Conservation (phyloP, 2,329 filamentous ascomycete species). For the Fusarium guadeloupense region DNA sequence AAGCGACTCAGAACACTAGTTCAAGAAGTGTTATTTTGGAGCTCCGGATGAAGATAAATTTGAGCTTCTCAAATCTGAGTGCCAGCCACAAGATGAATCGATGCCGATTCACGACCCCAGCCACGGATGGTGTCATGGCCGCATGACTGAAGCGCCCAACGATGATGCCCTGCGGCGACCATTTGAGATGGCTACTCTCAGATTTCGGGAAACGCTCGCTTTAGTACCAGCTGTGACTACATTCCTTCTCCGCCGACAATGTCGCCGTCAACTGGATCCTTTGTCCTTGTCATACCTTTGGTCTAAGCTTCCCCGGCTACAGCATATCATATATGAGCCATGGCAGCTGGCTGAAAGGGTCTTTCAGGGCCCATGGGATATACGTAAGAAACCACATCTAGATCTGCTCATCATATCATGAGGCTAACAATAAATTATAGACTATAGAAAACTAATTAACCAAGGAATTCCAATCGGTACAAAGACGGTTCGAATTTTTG, state of each 20-base stretch:
- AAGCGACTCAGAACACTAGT: slow-evolving; percentile 32
- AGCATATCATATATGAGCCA: slow-evolving; percentile 17
- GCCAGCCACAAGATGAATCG: too few relatives aligned
- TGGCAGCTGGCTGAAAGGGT: slow-evolving; percentile 1
- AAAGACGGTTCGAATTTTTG: slow-evolving; percentile 19
- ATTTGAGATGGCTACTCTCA: neutral
- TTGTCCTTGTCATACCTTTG: neutral
- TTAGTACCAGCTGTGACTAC: slow-evolving; percentile 13
- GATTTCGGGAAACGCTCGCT: neutral
- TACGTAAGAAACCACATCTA: neutral
- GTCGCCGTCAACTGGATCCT: slow-evolving; percentile 14
- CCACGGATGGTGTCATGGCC: slow-evolving; percentile 9
- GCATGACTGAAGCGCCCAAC: neutral
- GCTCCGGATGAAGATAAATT: slow-evolving; percentile 11
- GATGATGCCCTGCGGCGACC: slow-evolving; percentile 6
- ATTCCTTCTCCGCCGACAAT: slow-evolving; percentile 19
- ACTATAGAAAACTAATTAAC: neutral
- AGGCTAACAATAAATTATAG: neutral
- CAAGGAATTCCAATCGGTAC: slow-evolving; percentile 32
- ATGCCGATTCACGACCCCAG: slow-evolving; percentile 2
- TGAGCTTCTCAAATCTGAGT: neutral
- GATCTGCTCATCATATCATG: neutral
- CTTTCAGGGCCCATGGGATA: neutral
- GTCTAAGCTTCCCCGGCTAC: slow-evolving; percentile 9
- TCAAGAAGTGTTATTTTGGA: slow-evolving; percentile 22